phyloP scores from a whole-genome alignment of 2,329 filamentous ascomycete species.

The Domatiomyces catenatus region DNA sequence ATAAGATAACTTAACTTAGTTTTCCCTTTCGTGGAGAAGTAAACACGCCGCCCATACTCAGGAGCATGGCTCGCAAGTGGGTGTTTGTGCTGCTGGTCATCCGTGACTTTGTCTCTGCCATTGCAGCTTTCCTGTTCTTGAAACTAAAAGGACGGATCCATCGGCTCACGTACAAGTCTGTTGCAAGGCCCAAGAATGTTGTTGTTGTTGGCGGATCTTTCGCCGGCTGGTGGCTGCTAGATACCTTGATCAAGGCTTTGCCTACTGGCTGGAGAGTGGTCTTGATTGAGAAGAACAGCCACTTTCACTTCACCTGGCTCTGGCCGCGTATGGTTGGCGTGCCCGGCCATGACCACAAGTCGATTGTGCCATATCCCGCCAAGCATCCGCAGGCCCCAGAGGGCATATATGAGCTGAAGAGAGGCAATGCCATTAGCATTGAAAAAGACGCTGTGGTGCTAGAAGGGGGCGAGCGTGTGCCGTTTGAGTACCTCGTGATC shows the following conservation, averaged over 20 bases:
- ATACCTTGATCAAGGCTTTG: constrained; percentile 34
- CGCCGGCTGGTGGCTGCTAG: constrained; percentile 37
- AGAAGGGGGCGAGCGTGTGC: constrained; percentile 29
- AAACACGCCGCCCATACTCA: neutral
- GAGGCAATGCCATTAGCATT: constrained; percentile 29
- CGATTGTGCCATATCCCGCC: constrained; percentile 44
- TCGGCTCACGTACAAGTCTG: constrained; percentile 7
- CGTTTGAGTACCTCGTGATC: constrained; percentile 42
- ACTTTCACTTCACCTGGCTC: constrained; percentile 47
- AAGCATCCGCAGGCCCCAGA: constrained; percentile 24
- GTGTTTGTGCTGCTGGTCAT: neutral
- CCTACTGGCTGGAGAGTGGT: constrained; percentile 38
- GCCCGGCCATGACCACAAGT: constrained; percentile 41
- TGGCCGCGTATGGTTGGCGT: constrained; percentile 45
- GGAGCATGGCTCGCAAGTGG: neutral
- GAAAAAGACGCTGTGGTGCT: constrained; percentile 27
- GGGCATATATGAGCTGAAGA: constrained; percentile 27
- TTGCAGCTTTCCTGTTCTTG: neutral
- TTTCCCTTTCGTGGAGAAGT: neutral
- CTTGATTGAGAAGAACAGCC: constrained; percentile 43
- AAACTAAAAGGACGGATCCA: constrained; percentile 3
- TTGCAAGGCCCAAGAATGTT: constrained; percentile 11
- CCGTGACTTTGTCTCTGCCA: neutral
- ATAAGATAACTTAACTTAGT: neutral
- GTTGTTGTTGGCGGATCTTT: constrained; percentile 40